Conservation (phyloP, 495 filamentous ascomycete genomes). For the Podospora pseudocomata region DNA sequence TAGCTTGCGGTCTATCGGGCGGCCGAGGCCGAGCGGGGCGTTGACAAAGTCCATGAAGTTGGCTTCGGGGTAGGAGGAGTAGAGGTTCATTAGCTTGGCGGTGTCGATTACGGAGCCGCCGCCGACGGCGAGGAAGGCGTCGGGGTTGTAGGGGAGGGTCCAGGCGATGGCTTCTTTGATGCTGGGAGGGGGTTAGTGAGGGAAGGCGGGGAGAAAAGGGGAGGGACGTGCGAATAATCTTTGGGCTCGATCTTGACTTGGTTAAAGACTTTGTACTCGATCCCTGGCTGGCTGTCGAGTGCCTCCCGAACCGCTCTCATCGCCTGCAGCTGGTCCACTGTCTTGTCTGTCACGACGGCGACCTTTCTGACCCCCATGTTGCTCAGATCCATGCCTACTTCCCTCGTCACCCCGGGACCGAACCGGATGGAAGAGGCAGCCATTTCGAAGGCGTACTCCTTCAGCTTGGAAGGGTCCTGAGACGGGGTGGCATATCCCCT, state of each 20-base stretch:
- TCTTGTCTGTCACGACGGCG: constrained; percentile 84
- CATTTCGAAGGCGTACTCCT: constrained; percentile 99
- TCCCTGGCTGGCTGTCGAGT: constrained; percentile 51
- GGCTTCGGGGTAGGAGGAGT: constrained; percentile 79
- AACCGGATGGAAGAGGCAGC: constrained; percentile 90
- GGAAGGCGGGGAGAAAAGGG: background rate
- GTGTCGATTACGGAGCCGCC: constrained; percentile 91
- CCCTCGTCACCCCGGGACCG: constrained; percentile 86
- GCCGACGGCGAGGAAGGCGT: constrained; percentile 90
- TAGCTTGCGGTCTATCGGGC: constrained; percentile 74
- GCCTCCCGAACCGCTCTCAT: constrained; percentile 81
- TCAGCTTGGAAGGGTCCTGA: constrained; percentile 64
- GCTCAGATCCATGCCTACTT: constrained; percentile 98
- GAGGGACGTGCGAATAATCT: constrained; percentile 67
- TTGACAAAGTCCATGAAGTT: constrained; percentile 98
- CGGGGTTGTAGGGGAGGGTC: constrained; percentile 70
- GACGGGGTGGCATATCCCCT: constrained; percentile 63
- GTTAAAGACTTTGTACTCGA: constrained; percentile 77
- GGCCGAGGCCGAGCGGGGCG: constrained; percentile 83
- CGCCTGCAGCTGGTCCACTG: constrained; percentile 71
- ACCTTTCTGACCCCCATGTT: constrained; percentile 86
- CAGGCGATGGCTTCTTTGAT: constrained; percentile 85
- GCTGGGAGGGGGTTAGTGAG: constrained; percentile 37
- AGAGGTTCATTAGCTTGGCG: constrained; percentile 97
- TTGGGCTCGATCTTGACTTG: constrained; percentile 83